A percentile compares a stretch with the other conserved stretches of the same genome.
phyloP scores from a whole-genome alignment of 352 stramenopile species.

The Blastocystis sp. region DNA sequence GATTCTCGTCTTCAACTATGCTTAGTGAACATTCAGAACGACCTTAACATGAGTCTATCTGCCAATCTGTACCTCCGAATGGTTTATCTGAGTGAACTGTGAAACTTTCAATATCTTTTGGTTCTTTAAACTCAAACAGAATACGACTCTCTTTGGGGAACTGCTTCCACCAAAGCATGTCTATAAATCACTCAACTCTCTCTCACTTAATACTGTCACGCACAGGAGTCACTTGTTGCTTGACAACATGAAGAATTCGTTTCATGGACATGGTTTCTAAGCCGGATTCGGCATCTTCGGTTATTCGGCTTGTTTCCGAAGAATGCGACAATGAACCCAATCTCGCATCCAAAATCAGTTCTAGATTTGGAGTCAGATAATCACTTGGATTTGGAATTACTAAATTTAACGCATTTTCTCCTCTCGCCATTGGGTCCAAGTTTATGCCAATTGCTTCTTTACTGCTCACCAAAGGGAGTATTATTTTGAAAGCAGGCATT shows the following conservation, averaged over 20 bases:
- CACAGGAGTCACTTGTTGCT: constrained; percentile 55
- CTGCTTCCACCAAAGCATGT: constrained; percentile 61
- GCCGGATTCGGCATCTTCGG: background rate
- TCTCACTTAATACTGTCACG: constrained; percentile 1
- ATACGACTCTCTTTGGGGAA: constrained; percentile 56
- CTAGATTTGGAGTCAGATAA: background rate
- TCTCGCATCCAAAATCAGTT: background rate
- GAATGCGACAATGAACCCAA: background rate
- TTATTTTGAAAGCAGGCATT: constrained; percentile 39
- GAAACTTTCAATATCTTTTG: constrained; percentile 55
- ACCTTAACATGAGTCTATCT: background rate
- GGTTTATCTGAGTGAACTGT: constrained; percentile 56
- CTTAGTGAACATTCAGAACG: constrained; percentile 53
- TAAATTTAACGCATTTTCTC: background rate
- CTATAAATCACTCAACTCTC: background rate
- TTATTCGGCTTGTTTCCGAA: background rate
- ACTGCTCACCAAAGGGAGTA: constrained; percentile 5
- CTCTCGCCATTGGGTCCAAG: background rate
- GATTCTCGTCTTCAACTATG: constrained; percentile 49
- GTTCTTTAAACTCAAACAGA: constrained; percentile 57
- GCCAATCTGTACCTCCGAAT: constrained; percentile 1
- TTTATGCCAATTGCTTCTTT: constrained; percentile 63
- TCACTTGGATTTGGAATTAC: background rate
- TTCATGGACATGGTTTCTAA: constrained; percentile 28
- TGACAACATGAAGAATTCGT: constrained; percentile 57